Base-by-base conservation (phyloP, 2,329 filamentous ascomycete genomes). In the Fusarium gaditjirri region DNA sequence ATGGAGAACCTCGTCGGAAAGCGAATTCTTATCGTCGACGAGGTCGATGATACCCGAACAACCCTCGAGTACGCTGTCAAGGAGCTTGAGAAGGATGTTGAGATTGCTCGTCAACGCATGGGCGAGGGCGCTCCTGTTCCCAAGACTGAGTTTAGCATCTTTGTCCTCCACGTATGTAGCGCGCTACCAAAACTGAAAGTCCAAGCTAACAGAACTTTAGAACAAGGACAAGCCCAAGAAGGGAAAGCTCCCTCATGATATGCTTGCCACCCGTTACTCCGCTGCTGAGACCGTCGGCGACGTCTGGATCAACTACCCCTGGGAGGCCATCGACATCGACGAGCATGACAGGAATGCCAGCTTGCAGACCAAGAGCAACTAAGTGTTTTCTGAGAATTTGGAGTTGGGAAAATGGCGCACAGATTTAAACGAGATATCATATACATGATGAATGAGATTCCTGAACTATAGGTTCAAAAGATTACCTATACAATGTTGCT, bases 171-270 rank as follows among this genome's bases (percentile, higher is more conserved):
- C 84, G 92, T 94, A 84, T 77, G 90, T 88, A 17, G 27, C 62
- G 31, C 5, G 9, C 2, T 2, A 1, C 23, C 0, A 7, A 14
- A 41, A 21, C 3, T 14, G 12, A 8, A 5, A 21, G 17, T 7
- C 19, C 3, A 12, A 35, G 23, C 75, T 78, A 46, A 79, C 62
- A 16, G 7, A 3, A 4, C 0, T 16, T 14, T 75, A 94, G 91
- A 99, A 99, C 88, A 99, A 99, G 90, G 90, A 98, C 84, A 98
- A 99, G 89, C 73, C 85, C 61, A 99, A 99, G 91, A 97, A 98
- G 88, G 96, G 96, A 59, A 84, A 84, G 25, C 87, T 99, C 62
- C 95, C 96, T 16, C 79, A 89, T 25, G 91, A 94, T 41, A 94
- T 98, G 89, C 86, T 95, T 72, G 84, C 90, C 61, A 88, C 89